A percentile compares a stretch with the other conserved stretches of the same genome.
Conservation (phyloP, 495 filamentous ascomycete species). For the Trichoderma asperelloides region DNA sequence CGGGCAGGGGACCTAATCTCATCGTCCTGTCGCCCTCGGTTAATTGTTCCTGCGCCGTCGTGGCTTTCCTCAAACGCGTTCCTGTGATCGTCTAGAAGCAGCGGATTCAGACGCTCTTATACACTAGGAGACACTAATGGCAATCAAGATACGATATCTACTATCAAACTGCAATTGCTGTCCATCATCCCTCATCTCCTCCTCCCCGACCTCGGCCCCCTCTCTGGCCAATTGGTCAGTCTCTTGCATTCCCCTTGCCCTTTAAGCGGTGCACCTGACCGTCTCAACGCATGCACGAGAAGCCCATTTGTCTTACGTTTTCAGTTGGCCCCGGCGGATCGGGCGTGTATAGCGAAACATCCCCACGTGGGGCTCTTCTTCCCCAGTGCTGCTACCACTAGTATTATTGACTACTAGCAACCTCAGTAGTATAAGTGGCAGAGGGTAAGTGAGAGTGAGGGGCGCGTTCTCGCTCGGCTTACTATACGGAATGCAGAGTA, state of each 20-base stretch:
- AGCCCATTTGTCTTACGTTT: constrained; percentile 1
- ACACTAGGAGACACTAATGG: too few relatives aligned
- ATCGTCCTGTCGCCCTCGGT: not conserved
- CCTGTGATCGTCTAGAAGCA: not conserved
- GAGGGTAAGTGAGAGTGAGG: not conserved
- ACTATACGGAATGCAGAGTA: not conserved
- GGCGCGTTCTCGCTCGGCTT: not conserved
- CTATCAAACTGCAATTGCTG: too few relatives aligned
- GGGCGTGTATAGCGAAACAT: too few relatives aligned
- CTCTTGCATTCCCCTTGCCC: not conserved
- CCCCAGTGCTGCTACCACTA: too few relatives aligned
- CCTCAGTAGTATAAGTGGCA: not conserved
- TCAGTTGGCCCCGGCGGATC: not conserved
- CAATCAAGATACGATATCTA: too few relatives aligned
- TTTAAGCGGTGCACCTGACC: not conserved
- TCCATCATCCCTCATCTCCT: not conserved
- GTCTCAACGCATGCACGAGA: not conserved
- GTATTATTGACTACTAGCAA: not conserved
- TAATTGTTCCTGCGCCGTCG: not conserved
- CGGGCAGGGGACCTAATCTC: not conserved
- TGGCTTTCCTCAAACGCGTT: not conserved
- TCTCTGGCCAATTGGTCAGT: not conserved
- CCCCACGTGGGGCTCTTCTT: too few relatives aligned
- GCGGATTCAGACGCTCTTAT: too few relatives aligned
- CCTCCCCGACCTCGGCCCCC: not conserved